Base-by-base conservation (phyloP, 768 basidiomycete species). In the Auricularia heimuer region DNA sequence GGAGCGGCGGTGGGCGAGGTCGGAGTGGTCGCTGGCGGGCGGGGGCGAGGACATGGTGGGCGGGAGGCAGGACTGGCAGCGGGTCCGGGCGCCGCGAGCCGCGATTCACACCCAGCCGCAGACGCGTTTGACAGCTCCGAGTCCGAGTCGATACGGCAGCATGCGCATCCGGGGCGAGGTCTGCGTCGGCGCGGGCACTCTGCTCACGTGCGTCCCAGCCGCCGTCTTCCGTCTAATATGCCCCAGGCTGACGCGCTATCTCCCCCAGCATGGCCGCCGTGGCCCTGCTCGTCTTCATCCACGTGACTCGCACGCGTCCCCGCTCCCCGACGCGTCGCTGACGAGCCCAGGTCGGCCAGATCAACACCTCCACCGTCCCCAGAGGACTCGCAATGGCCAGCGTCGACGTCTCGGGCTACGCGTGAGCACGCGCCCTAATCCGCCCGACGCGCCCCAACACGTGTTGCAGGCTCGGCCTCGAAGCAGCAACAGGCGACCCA, bases 281-380 rank as follows among this genome's bases (percentile, higher is more conserved):
- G 66, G 80, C 77, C 42, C 78, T 92, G 68, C 80, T 92, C 73
- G 89, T 93, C 68, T 91, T 92, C 76, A 83, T 85, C 70, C 89
- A 93, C 80, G 90, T 89, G 74, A 69, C 4, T 16, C 39, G 29
- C 24, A 58, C 34, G 10, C 64, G 62, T 65, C 65, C 65, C 67
- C 65, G 71, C 47, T 11, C 39, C 54, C 61, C 54, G 34, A 66
- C 33, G 64, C 70, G 68, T 14, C 60, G 54, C 65, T 63, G 67
- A 69, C 72, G 60, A 45, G 47, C n/a, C 61, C 67, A 92, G 90
- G 83, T 92, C 65, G 90, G 87, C 66, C 91, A 92, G 82, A 90
- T 87, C 71, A 92, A 85, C 73, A 88, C 87, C 62, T 85, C 88
- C 16, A 79, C 78, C 39, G 85, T 91, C 37, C 88, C 90, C 65